Evolutionary conservation across 2,329 filamentous ascomycete genomes (phyloP).

Genomic region (Cryphonectria carpinicola): DNA sequence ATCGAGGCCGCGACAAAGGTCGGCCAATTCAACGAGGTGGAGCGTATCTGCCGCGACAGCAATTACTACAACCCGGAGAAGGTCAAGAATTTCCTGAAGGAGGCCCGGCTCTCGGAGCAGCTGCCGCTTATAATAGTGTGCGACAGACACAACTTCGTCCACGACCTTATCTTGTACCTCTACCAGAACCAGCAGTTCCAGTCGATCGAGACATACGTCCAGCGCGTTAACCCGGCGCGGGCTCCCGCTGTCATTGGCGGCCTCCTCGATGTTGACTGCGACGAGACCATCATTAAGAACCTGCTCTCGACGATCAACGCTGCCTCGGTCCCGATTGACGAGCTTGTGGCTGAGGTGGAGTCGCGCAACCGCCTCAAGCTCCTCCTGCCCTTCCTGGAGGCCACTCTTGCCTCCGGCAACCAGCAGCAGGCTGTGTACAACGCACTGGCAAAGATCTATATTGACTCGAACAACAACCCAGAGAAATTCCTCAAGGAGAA

Average conservation of each 20-base stretch:
- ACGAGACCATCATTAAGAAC: slow-evolving; percentile 94
- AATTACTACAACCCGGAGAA: slow-evolving; percentile 89
- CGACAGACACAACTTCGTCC: slow-evolving; percentile 98
- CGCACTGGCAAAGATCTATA: slow-evolving; percentile 98
- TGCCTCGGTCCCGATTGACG: slow-evolving; percentile 86
- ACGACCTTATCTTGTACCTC: slow-evolving; percentile 92
- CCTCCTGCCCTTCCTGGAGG: slow-evolving; percentile 92
- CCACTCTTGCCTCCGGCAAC: slow-evolving; percentile 85
- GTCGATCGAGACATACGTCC: slow-evolving; percentile 97
- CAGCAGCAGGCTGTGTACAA: slow-evolving; percentile 97
- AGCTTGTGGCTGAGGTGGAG: slow-evolving; percentile 94
- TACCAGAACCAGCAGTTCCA: slow-evolving; percentile 99
- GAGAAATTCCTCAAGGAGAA: slow-evolving; percentile 98
- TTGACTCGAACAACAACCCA: slow-evolving; percentile 97
- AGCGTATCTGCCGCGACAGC: slow-evolving; percentile 95
- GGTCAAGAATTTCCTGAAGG: slow-evolving; percentile 99
- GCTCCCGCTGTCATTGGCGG: slow-evolving; percentile 94
- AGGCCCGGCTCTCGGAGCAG: slow-evolving; percentile 89
- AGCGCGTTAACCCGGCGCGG: slow-evolving; percentile 89
- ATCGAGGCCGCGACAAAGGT: slow-evolving; percentile 96
- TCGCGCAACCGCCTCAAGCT: slow-evolving; percentile 94
- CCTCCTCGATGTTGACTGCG: slow-evolving; percentile 93
- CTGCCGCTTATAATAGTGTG: slow-evolving; percentile 97
- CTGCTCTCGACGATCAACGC: slow-evolving; percentile 84
- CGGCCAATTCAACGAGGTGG: slow-evolving; percentile 92